phyloP scores from a whole-genome alignment of 441 rosid species.

The Breynia disticha region DNA sequence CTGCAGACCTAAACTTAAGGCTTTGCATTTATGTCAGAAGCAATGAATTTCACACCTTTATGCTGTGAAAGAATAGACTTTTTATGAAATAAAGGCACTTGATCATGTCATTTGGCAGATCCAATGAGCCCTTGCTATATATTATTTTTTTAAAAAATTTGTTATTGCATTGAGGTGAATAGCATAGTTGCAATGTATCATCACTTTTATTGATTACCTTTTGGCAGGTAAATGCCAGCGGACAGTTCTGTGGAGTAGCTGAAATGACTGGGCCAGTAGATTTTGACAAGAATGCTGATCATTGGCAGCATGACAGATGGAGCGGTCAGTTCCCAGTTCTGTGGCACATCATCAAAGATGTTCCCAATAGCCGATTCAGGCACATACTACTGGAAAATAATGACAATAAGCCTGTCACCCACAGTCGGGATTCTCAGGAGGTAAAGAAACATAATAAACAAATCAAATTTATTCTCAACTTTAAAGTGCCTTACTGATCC shows the following conservation, averaged over 20 bases:
- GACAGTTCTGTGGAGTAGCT: slow-evolving; percentile 76
- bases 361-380: slow-evolving; percentile 59
- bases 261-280: slow-evolving; percentile 76
- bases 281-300: slow-evolving; percentile 60
- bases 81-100: too few species aligned
- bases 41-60: too few species aligned
- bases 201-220: slow-evolving; percentile 5
- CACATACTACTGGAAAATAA: slow-evolving; percentile 63
- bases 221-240: slow-evolving; percentile 75
- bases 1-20: too few species aligned
- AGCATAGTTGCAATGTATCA: background rate
- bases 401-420: slow-evolving; percentile 78
- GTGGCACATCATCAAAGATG: slow-evolving; percentile 75
- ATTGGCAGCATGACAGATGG: slow-evolving; percentile 88
- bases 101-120: too few species aligned
- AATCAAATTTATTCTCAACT: too few species aligned
- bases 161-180: too few species aligned
- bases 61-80: too few species aligned
- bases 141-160: too few species aligned
- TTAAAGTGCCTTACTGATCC: too few species aligned
- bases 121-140: too few species aligned
- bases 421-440: slow-evolving; percentile 83
- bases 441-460: slow-evolving; percentile 20
- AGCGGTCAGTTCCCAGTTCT: slow-evolving; percentile 77
- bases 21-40: too few species aligned